Evolutionary conservation across 1,284 basidiomycete genomes (phyloP).

Genomic region (Trametes polyzona): DNA sequence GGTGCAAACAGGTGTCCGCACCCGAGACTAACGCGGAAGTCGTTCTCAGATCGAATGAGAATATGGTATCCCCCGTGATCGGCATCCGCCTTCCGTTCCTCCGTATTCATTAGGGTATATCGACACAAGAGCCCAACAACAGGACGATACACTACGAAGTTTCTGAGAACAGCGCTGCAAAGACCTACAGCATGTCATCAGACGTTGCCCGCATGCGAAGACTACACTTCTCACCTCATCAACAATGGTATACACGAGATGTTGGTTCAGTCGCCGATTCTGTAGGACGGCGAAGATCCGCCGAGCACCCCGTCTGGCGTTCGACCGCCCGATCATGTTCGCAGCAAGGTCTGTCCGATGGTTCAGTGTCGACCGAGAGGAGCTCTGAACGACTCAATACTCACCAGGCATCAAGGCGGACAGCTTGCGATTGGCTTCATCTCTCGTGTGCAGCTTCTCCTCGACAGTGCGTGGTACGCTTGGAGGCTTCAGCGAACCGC

Average conservation of each 20-base stretch:
- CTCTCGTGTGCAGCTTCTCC: conserved; percentile 79
- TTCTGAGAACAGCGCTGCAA: conserved; percentile 32
- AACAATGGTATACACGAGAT: conserved; percentile 84
- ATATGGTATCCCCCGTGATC: too few species aligned
- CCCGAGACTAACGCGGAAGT: too few species aligned
- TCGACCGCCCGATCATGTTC: conserved; percentile 94
- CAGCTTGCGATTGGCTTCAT: conserved; percentile 87
- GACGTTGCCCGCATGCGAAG: neutral
- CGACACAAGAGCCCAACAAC: neutral
- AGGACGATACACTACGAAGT: neutral
- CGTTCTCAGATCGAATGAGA: too few species aligned
- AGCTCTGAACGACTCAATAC: conserved; percentile 10
- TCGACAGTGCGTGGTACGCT: conserved; percentile 71
- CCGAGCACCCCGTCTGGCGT: conserved; percentile 89
- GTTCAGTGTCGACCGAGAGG: neutral
- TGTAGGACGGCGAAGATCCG: conserved; percentile 92
- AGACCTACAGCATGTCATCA: conserved; percentile 24
- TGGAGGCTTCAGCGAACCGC: conserved; percentile 70
- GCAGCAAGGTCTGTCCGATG: conserved; percentile 80
- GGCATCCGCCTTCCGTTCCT: too few species aligned
- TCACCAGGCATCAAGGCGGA: conserved; percentile 89
- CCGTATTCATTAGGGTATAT: conserved; percentile 2
- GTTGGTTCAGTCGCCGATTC: conserved; percentile 91
- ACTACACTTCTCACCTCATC: conserved; percentile 70
- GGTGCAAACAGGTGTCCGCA: too few species aligned